A percentile compares a stretch with the other conserved stretches of the same genome.
These are phyloP conservation scores for Pterula multifida DNA, from an alignment of 1,284 basidiomycete species.

Conservation along the genomic window DNA sequence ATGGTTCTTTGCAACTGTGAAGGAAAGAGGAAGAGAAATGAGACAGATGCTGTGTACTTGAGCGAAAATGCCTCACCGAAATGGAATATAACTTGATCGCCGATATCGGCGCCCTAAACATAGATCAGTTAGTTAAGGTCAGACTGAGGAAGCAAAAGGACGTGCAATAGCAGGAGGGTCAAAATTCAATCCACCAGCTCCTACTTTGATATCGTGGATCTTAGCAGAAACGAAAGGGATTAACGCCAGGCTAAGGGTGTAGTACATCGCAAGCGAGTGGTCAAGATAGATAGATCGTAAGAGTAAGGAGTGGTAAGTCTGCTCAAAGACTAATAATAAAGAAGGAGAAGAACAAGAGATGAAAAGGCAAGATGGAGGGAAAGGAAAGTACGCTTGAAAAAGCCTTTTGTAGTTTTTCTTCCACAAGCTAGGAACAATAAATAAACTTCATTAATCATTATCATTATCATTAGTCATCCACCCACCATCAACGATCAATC, in stretches of 20 bases:
- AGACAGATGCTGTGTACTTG: not conserved
- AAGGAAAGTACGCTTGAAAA: not conserved
- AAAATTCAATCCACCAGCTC: constrained; percentile 30
- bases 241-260: constrained; percentile 27
- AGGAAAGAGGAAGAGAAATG: not conserved
- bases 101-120: constrained; percentile 30
- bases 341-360: constrained; percentile 12
- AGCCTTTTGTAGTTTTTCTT: constrained; percentile 8
- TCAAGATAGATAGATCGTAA: constrained; percentile 7
- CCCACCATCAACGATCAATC: not conserved
- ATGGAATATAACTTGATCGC: constrained; percentile 48
- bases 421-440: constrained; percentile 4
- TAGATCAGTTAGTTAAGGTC: constrained; percentile 7
- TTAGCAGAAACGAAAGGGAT: constrained; percentile 32
- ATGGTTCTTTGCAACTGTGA: constrained; percentile 32
- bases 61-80: constrained; percentile 20
- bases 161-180: constrained; percentile 39
- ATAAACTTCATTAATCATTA: too few relatives aligned
- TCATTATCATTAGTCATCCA: constrained; percentile 1
- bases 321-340: constrained; percentile 10
- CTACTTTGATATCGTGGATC: constrained; percentile 41
- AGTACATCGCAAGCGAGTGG: constrained; percentile 33
- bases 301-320: constrained; percentile 11
- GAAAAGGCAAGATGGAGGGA: constrained; percentile 8
- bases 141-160: not conserved